A percentile compares a stretch with the other conserved stretches of the same genome.
Evolutionary conservation across 805 yeast species (phyloP).

Genomic region (Komagataella mondaviorum): DNA sequence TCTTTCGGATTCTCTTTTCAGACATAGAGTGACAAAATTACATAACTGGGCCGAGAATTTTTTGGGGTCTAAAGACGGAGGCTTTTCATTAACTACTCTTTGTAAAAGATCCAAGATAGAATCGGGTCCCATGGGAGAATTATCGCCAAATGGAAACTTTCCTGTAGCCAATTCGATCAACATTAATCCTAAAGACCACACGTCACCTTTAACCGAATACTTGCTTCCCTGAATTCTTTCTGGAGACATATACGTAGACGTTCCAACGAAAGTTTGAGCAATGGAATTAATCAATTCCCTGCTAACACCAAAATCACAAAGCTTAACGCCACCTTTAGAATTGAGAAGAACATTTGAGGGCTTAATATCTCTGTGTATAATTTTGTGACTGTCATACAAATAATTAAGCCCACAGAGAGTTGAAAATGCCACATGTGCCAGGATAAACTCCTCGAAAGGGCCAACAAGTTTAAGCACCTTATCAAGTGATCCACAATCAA

Average conservation of each 20-base stretch:
- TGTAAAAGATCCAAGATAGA: slow-evolving; percentile 86
- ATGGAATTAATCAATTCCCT: slow-evolving; percentile 86
- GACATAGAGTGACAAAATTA: slow-evolving; percentile 60
- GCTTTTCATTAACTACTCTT: slow-evolving; percentile 84
- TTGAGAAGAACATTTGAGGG: slow-evolving; percentile 89
- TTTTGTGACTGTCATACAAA: slow-evolving; percentile 70
- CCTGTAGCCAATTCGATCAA: slow-evolving; percentile 84
- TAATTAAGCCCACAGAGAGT: slow-evolving; percentile 75
- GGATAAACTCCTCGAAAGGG: slow-evolving; percentile 51
- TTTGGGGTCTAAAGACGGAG: slow-evolving; percentile 48
- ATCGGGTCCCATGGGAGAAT: slow-evolving; percentile 36
- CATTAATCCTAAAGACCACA: slow-evolving; percentile 93
- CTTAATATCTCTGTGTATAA: slow-evolving; percentile 91
- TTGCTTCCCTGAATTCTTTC: slow-evolving; percentile 93
- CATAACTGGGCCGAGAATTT: slow-evolving; percentile 39
- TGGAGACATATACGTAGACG: slow-evolving; percentile 96
- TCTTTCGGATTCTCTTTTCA: slow-evolving; percentile 61
- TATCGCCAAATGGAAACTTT: slow-evolving; percentile 54
- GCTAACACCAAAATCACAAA: slow-evolving; percentile 95
- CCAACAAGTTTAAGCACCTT: slow-evolving; percentile 52
- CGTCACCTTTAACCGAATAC: slow-evolving; percentile 91
- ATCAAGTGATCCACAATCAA: slow-evolving; percentile 90
- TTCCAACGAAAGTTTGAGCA: slow-evolving; percentile 97
- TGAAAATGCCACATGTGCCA: slow-evolving; percentile 62
- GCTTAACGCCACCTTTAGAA: slow-evolving; percentile 73